Evolutionary conservation across 2,329 filamentous ascomycete genomes (phyloP), one percentile per base, ranked within the genome.

Genomic region (Lachnellula arida): DNA sequence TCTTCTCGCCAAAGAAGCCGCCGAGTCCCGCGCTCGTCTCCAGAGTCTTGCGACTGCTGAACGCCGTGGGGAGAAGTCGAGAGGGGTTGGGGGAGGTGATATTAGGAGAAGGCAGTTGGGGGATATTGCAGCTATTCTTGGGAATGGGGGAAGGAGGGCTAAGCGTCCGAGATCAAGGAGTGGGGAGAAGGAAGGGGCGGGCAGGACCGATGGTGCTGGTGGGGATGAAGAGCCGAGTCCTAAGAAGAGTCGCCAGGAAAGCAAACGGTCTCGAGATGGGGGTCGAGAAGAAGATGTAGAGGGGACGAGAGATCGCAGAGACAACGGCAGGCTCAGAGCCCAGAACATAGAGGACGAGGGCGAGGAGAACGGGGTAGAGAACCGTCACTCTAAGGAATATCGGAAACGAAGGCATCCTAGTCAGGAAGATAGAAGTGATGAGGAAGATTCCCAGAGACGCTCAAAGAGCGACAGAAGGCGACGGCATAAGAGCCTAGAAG

Each of bases 1-100:
- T 0, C 77, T 97, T 32, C 82, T 91, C 17, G 89, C 88, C 0
- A 95, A 87, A 67, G 93, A 97, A 71, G 85, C 86, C 25, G 84
- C 88, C 48, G 92, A 97, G 62, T 85, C 91, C 0, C 80, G 80
- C 59, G 84, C 84, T 4, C 84, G 90, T 19, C 79, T 96, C 54
- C 81, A 81, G 62, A 76, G 79, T 54, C 73, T 92, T 44, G 79
- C 82, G 54, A 72, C 70, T 49, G 73, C 74, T 28, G 75, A 77
- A 62, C 68, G 73, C 39, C 63, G 60, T 46, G 63, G 67, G 53
- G 55, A 68, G 53, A 62, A 67, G 51, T 70, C 69, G 51, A 77
- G 75, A 56, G 71, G 70, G 49, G 77, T 73, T 19, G 78, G 78
- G 0, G 76, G 73, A 17, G 69, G 71, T 11, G 81, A 84, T 60